phyloP scores from a whole-genome alignment of 1,284 basidiomycete species.

The Peniophora sp. region DNA sequence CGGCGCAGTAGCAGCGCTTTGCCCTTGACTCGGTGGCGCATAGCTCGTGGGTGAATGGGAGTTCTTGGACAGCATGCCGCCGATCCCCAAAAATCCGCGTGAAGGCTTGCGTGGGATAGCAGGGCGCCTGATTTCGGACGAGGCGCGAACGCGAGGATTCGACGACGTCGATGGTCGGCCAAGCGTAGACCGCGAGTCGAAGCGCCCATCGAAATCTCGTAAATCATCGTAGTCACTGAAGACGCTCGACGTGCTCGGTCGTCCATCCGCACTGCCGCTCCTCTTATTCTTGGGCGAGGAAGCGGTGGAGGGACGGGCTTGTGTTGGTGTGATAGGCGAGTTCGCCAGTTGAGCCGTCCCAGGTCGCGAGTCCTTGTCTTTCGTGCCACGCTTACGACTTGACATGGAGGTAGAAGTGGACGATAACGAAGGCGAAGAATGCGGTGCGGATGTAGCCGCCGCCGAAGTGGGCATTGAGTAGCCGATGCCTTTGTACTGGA shows the following conservation, averaged over 20 bases:
- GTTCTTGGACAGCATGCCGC: neutral
- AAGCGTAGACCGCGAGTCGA: constrained; percentile 70
- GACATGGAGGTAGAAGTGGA: constrained; percentile 1
- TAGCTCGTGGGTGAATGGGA: constrained; percentile 8
- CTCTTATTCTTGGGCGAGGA: neutral
- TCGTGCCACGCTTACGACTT: no score
- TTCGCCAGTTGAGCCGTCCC: neutral
- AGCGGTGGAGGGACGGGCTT: neutral
- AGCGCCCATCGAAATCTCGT: constrained; percentile 74
- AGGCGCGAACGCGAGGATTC: constrained; percentile 23
- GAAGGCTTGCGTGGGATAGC: constrained; percentile 50
- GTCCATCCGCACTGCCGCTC: constrained; percentile 10
- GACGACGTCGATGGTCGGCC: constrained; percentile 27
- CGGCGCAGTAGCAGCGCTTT: constrained; percentile 29
- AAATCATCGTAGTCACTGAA: constrained; percentile 84
- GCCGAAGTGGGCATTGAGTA: constrained; percentile 38
- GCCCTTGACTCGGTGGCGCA: constrained; percentile 17
- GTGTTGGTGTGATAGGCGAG: neutral
- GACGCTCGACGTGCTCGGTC: constrained; percentile 54
- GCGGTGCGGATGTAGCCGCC: constrained; percentile 26
- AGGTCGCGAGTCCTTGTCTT: neutral
- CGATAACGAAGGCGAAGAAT: constrained; percentile 7
- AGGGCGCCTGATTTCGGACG: constrained; percentile 25
- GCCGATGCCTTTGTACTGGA: constrained; percentile 75
- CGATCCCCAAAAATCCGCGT: constrained; percentile 50